Evolutionary conservation across 2,329 filamentous ascomycete genomes (phyloP).

Genomic region (Mollisiaceae sp.): DNA sequence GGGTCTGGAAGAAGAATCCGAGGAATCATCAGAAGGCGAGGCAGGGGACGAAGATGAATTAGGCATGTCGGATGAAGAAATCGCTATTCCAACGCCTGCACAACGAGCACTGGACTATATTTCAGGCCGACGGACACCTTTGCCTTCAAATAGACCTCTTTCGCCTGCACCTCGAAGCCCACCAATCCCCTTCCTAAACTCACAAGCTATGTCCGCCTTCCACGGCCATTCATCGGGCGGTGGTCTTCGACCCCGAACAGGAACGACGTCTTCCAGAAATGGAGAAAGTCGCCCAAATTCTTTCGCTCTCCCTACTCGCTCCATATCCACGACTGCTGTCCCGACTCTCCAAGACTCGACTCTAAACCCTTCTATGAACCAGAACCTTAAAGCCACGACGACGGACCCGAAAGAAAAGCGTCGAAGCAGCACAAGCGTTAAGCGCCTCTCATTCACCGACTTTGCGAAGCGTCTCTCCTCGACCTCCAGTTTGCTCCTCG

Average conservation of each 20-base stretch:
- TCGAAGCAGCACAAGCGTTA: conserved; percentile 58
- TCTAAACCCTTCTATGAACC: conserved; percentile 19
- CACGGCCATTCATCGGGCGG: conserved; percentile 27
- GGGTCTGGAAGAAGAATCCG: conserved; percentile 44
- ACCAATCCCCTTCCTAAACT: conserved; percentile 38
- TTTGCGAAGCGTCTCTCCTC: conserved; percentile 65
- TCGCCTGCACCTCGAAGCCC: conserved; percentile 34
- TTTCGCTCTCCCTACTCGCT: conserved; percentile 37
- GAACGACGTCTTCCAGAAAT: conserved; percentile 30
- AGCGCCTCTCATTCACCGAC: conserved; percentile 65
- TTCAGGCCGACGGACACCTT: conserved; percentile 36
- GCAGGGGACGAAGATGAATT: conserved; percentile 44
- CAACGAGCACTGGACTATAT: conserved; percentile 44
- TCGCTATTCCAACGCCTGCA: conserved; percentile 40
- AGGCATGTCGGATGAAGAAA: conserved; percentile 26
- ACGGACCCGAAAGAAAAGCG: conserved; percentile 48
- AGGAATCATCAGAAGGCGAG: conserved; percentile 45
- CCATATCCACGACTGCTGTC: conserved; percentile 35
- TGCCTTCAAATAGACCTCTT: conserved; percentile 29
- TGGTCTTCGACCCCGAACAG: conserved; percentile 36
- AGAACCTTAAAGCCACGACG: conserved; percentile 24
- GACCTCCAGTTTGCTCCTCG: conserved; percentile 63
- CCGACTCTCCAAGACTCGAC: conserved; percentile 30
- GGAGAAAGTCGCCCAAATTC: conserved; percentile 36
- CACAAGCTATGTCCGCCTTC: conserved; percentile 40